Evolutionary conservation across 2,329 filamentous ascomycete species (phyloP).

Genomic region (Huntiella savannae): DNA sequence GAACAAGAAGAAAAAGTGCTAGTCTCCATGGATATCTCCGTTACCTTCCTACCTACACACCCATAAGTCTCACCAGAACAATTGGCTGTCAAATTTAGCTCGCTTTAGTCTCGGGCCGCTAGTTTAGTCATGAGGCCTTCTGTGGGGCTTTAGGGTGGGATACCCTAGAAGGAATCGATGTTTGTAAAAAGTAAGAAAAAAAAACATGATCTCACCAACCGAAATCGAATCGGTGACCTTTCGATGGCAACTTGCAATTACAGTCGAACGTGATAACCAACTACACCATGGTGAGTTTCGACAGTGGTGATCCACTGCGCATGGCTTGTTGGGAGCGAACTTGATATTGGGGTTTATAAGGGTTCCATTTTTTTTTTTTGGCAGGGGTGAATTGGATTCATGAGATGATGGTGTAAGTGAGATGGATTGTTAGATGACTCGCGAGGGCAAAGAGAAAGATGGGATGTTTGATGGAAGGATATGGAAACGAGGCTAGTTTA

Average conservation of each 20-base stretch:
- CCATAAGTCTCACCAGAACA: too few species aligned
- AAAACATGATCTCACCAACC: conserved; percentile 9
- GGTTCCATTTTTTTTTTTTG: not conserved
- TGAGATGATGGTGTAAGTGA: not conserved
- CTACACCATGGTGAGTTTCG: conserved; percentile 11
- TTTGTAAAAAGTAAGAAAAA: not conserved
- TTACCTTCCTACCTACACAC: too few species aligned
- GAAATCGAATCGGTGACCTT: conserved; percentile 11
- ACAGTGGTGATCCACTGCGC: conserved; percentile 9
- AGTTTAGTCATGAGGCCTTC: too few species aligned
- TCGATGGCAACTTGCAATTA: conserved; percentile 9
- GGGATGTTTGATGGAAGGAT: too few species aligned
- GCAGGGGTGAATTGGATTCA: not conserved
- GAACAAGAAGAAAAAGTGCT: too few species aligned
- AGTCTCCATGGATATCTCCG: too few species aligned
- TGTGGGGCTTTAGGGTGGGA: not conserved
- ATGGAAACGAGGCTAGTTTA: too few species aligned
- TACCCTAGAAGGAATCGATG: not conserved
- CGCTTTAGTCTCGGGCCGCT: too few species aligned
- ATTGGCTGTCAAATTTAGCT: too few species aligned
- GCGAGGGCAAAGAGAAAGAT: too few species aligned
- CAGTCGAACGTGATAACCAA: not conserved
- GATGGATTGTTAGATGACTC: too few species aligned
- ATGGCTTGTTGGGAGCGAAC: not conserved
- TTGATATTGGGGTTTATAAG: not conserved